A percentile compares a stretch with the other conserved stretches of the same genome.
Evolutionary conservation across 2,329 filamentous ascomycete genomes (phyloP).

Genomic region (Clonostachys byssicola): DNA sequence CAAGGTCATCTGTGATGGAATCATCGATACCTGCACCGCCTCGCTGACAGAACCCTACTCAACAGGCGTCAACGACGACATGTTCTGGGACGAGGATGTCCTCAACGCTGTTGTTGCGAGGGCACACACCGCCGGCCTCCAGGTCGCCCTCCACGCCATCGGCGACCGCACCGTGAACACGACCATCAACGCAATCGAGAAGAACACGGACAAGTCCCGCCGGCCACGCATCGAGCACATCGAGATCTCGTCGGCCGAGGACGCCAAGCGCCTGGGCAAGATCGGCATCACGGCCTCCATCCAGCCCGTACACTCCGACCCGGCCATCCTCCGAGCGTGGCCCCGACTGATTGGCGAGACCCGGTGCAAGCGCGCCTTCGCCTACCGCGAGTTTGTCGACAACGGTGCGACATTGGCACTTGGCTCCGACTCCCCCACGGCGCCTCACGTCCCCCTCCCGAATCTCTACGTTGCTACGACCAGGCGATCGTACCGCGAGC

Average conservation of each 20-base stretch:
- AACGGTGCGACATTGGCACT: slow-evolving; percentile 50
- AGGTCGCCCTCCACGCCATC: slow-evolving; percentile 63
- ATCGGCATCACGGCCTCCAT: slow-evolving; percentile 58
- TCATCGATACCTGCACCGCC: slow-evolving; percentile 62
- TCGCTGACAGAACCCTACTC: slow-evolving; percentile 55
- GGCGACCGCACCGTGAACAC: slow-evolving; percentile 55
- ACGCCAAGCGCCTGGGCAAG: slow-evolving; percentile 50
- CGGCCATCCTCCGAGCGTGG: slow-evolving; percentile 59
- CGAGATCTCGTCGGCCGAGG: slow-evolving; percentile 50
- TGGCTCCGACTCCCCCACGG: slow-evolving; percentile 56
- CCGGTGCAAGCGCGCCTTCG: slow-evolving; percentile 55
- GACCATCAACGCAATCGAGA: slow-evolving; percentile 51
- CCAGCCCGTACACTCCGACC: slow-evolving; percentile 55
- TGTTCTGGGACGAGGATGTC: slow-evolving; percentile 50
- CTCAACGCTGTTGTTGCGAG: slow-evolving; percentile 48
- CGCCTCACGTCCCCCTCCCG: slow-evolving; percentile 46
- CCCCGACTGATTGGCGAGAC: slow-evolving; percentile 48
- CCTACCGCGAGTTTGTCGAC: slow-evolving; percentile 57
- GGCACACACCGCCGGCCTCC: slow-evolving; percentile 49
- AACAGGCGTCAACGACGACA: slow-evolving; percentile 37
- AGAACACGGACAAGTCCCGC: slow-evolving; percentile 32
- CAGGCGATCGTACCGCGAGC: slow-evolving; percentile 47
- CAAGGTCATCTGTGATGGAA: slow-evolving; percentile 62
- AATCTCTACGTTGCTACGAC: slow-evolving; percentile 59
- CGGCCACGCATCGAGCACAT: slow-evolving; percentile 63